These are phyloP conservation scores for Pythium scleroteichum DNA, from an alignment of 352 stramenopile species.

Conservation along the genomic window DNA sequence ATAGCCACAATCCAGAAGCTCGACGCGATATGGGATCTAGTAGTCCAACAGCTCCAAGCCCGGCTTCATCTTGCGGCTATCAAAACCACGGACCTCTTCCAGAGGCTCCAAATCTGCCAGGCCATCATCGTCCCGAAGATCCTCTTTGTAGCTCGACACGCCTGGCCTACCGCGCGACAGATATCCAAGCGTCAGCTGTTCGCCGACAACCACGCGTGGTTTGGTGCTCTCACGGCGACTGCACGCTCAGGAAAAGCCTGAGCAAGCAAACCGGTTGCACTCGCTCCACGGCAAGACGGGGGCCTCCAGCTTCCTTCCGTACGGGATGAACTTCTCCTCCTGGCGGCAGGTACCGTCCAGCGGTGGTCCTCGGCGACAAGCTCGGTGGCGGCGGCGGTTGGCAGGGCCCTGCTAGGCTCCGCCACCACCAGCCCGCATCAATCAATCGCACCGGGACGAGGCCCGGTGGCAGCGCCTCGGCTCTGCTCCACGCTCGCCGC, in stretches of 20 bases:
- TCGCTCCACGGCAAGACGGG: too few species aligned
- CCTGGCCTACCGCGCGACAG: neutral
- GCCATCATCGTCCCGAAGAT: neutral
- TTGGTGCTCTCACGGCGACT: neutral
- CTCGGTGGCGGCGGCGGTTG: too few species aligned
- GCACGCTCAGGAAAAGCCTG: too few species aligned
- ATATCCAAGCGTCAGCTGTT: neutral
- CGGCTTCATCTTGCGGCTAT: neutral
- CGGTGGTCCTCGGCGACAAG: neutral
- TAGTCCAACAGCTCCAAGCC: neutral
- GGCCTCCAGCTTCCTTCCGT: too few species aligned
- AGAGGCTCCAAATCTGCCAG: neutral
- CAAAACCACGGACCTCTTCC: neutral
- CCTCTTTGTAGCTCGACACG: neutral
- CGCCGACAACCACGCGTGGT: neutral
- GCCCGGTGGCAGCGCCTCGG: too few species aligned
- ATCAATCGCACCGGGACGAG: too few species aligned
- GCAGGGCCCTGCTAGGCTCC: too few species aligned
- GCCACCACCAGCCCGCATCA: too few species aligned
- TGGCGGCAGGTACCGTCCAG: neutral
- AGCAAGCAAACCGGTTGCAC: too few species aligned
- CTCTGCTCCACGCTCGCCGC: too few species aligned
- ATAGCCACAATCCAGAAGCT: neutral
- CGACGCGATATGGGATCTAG: neutral
- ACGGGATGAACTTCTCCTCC: neutral